A percentile compares a stretch with the other conserved stretches of the same genome.
phyloP scores from a whole-genome alignment of 257 asterid genomes.

The Gentiana straminea region DNA sequence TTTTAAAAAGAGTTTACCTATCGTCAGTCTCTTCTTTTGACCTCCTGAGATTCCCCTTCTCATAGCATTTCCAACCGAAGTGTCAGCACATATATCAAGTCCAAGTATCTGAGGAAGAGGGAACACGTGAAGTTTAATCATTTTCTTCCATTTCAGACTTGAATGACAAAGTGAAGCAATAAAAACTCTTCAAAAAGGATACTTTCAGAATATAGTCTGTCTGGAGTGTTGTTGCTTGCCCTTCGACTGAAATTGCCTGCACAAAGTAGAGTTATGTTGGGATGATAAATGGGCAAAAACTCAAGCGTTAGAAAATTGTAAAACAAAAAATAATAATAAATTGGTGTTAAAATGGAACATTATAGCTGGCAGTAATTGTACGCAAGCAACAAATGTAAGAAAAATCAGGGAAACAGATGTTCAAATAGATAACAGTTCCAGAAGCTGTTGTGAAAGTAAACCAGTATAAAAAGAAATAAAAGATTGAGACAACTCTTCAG shows the following conservation, averaged over 20 bases:
- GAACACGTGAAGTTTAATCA: background rate
- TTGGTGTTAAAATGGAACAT: too few species aligned
- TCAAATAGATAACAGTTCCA: too few species aligned
- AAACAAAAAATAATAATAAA: too few species aligned
- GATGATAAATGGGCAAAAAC: too few species aligned
- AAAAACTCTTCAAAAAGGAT: background rate
- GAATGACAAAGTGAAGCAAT: background rate
- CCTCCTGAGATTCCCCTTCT: conserved; percentile 60
- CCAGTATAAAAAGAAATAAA: too few species aligned
- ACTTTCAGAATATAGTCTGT: conserved; percentile 50
- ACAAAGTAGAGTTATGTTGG: background rate
- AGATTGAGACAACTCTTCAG: too few species aligned
- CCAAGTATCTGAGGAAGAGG: conserved; percentile 42
- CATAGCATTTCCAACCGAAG: conserved; percentile 52
- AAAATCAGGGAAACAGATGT: too few species aligned
- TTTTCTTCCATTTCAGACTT: background rate
- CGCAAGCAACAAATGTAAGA: too few species aligned
- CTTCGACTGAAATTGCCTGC: conserved; percentile 48
- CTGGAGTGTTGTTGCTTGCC: conserved; percentile 36
- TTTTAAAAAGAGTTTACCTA: conserved; percentile 16
- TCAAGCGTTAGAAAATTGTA: too few species aligned
- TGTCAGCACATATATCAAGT: conserved; percentile 44
- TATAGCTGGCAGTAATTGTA: too few species aligned
- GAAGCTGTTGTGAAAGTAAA: too few species aligned
- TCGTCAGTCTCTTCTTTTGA: conserved; percentile 49